Percentiles rank a stretch among this genome's conserved stretches.
Evolutionary conservation across 441 rosid species (phyloP).

Genomic region (Theobroma grandiflorum): DNA sequence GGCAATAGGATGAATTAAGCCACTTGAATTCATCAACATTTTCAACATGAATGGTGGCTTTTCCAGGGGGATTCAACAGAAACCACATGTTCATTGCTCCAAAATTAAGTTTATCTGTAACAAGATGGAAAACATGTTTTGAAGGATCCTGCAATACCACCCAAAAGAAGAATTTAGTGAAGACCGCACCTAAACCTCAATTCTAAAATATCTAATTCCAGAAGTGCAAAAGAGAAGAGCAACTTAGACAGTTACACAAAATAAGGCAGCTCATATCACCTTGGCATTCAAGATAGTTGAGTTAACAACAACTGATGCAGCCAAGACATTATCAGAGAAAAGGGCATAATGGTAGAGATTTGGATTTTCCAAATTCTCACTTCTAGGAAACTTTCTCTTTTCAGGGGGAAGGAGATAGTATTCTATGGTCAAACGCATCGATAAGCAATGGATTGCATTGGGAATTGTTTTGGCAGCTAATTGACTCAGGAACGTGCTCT

Average conservation of each 20-base stretch:
- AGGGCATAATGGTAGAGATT: slow-evolving; percentile 91
- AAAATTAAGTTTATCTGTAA: slow-evolving; percentile 90
- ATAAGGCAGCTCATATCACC: slow-evolving; percentile 45
- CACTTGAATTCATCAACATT: slow-evolving; percentile 97
- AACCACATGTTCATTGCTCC: slow-evolving; percentile 99
- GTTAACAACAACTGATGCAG: slow-evolving; percentile 98
- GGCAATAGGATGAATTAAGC: slow-evolving; percentile 98
- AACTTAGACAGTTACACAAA: not conserved
- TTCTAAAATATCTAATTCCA: slow-evolving; percentile 14
- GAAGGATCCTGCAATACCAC: slow-evolving; percentile 81
- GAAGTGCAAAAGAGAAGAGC: not conserved
- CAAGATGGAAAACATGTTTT: slow-evolving; percentile 94
- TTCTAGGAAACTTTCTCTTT: slow-evolving; percentile 85
- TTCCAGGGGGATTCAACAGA: slow-evolving; percentile 90
- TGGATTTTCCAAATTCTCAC: slow-evolving; percentile 85
- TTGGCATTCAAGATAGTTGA: slow-evolving; percentile 90
- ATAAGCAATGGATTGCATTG: slow-evolving; percentile 90
- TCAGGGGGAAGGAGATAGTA: slow-evolving; percentile 88
- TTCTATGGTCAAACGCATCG: slow-evolving; percentile 94
- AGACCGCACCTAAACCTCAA: slow-evolving; percentile 16
- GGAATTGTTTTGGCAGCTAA: slow-evolving; percentile 99
- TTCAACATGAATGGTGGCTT: slow-evolving; percentile 93
- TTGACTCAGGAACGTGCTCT: slow-evolving; percentile 98
- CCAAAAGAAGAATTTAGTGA: slow-evolving; percentile 21
- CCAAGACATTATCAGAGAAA: slow-evolving; percentile 97